Conservation (phyloP, 2,329 filamentous ascomycete species). For the Dactylellina cionopaga region DNA sequence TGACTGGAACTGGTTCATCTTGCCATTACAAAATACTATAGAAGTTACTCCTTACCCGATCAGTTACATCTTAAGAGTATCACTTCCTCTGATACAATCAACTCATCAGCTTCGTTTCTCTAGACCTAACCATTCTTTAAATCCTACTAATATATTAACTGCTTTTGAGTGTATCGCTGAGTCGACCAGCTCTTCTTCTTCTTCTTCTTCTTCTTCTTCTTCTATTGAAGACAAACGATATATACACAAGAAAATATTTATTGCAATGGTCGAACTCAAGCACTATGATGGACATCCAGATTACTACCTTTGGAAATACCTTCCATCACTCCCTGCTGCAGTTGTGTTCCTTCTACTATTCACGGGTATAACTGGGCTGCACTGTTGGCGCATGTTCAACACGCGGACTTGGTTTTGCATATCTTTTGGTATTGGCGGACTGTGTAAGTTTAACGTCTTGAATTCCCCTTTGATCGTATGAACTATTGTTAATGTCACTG, state of each 20-base stretch:
- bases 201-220: neutral
- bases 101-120: no score
- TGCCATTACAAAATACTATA: no score
- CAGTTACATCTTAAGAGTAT: neutral
- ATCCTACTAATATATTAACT: no score
- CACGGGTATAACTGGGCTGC: neutral
- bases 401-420: conserved; percentile 65
- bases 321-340: conserved; percentile 24
- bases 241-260: neutral
- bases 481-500: conserved; percentile 54
- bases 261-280: conserved; percentile 18
- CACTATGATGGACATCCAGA: conserved; percentile 3
- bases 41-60: no score
- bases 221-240: no score
- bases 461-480: conserved; percentile 27
- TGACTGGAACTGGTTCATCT: no score
- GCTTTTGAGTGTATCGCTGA: no score
- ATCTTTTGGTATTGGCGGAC: conserved; percentile 63
- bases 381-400: conserved; percentile 24
- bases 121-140: no score
- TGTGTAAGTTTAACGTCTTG: conserved; percentile 62
- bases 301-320: conserved; percentile 38
- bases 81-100: no score
- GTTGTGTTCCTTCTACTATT: conserved; percentile 7
- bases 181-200: neutral